Evolutionary conservation across 768 basidiomycete genomes (phyloP), one percentile per base, ranked within the genome.

Genomic region (Suillus discolor): DNA sequence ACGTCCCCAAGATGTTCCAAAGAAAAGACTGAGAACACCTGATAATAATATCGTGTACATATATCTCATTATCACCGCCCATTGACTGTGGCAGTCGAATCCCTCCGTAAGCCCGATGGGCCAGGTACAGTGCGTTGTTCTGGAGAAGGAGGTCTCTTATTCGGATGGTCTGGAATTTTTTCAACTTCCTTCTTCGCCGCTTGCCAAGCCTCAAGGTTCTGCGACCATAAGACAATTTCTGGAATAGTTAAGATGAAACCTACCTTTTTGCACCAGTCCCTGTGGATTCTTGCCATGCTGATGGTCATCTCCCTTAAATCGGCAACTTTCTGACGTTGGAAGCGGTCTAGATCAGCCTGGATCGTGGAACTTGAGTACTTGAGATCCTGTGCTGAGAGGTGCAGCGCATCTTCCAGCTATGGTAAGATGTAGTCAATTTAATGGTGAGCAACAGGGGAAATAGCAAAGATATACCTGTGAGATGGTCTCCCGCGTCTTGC

Each of bases 141-240:
- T 65, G 71, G 75, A 36, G 78, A 70, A 20, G 80, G 74, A 62
- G 89, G 85, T 54, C 79, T 74, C 71, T 83, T 85, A 75, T 96
- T 97, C 18, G 96, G 96, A 76, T 97, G 96, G 63, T 89, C 86
- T 42, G 94, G 90, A 74, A 99, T 96, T 78, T 90, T 90, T 63
- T 89, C 88, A 69, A 97, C 93, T 72, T 97, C 96, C 70, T 85
- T 87, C 82, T 94, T 94, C 11, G 95, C 97, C 72, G 95, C 95
- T 79, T 97, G 91, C 97, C 97, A 99, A 62, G 91, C 93, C 73
- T 97, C 93, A 60, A 99, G 82, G 79, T 99, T 99, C 97, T 98
- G 70, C 59, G 49, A 63, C 38, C 64, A 67, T 66, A 34, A 62
- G 65, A 51, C 70, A 63, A 75, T 63, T 61, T 69, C 61, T 59